Evolutionary conservation across 2,329 filamentous ascomycete species (phyloP), one percentile per base, ranked within the genome.

Genomic region (Trichophaea hybrida): DNA sequence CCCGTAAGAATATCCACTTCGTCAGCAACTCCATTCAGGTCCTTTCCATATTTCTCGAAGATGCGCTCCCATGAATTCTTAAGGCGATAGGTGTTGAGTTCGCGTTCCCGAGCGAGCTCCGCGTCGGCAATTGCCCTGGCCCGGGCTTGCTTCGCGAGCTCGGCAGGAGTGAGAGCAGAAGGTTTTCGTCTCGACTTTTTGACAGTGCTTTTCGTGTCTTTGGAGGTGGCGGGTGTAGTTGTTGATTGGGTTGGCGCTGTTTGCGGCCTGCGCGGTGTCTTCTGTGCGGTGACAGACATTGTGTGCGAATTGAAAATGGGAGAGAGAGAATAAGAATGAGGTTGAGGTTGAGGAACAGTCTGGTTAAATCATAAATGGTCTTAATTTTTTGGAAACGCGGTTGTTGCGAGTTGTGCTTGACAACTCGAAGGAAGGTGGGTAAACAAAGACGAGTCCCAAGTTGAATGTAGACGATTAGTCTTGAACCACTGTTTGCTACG

Each of bases 31-130:
- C 83, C 85, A 1, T 82, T 82, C 69, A 95, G 95, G 70, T 96
- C 86, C 64, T 78, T 83, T 57, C 79, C 83, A 71, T 94, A 96
- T 71, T 94, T 96, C 62, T 85, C 80, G 70, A 95, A 95, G 58
- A 97, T 94, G 59, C 80, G 76, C 69, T 95, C 89, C 70, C 94
- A 93, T 4, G 82, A 82, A n/a, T 82, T 83, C 71, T 93, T 91
- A 44, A 95, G 78, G 60, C 82, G 82, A 64, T 77, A 75, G 63
- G 87, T 83, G 59, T 88, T 86, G 58, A 78, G 77, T 54, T 80
- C 78, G 64, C 85, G 79, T 52, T 79, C 81, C 61, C 79, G 75
- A 50, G 81, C 76, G 13, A 88, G 73, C 58, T 81, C 77, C 15
- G 53, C 55, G 6, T 64, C 62, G 10, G 59, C 59, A 5, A 31